Evolutionary conservation across 2,329 filamentous ascomycete genomes (phyloP), one percentile per base, ranked within the genome.

Genomic region (Colletotrichum spinosum): DNA sequence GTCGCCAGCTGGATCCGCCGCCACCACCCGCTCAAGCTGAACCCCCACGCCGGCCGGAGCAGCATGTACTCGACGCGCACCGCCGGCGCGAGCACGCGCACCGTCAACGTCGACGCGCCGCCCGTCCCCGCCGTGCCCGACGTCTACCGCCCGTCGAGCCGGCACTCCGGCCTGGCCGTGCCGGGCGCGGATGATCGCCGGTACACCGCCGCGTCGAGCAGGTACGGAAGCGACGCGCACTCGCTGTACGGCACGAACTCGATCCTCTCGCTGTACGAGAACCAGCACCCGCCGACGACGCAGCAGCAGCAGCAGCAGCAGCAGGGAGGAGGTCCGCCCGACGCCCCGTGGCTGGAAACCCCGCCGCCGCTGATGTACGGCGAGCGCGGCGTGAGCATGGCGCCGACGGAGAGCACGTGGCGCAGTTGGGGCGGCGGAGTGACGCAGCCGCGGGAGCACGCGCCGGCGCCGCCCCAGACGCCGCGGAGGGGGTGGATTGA

Each of bases 1-100:
- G 67, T 72, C 51, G 70, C 70, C n/a, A 72, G 70, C 67, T 72
- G 70, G 70, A 64, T 72, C 34, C 58, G 70, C 9, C 68, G 69
- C n/a, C 69, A 72, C 62, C 70, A 72, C 45, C 70, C 70, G 37
- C 67, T 72, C 37, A 66, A 69, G 39, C 52, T 72, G 34, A 72
- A 72, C 51, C 68, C 70, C 2, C 15, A 69, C 46, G 55, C 51
- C 42, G 60, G 55, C 37, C 61, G 65, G 2, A 57, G 46, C 48
- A 67, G 65, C 44, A 44, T 67, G 37, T 67, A 67, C 35, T 67
- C 65, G 4, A 58, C 56, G 34, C 52, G 51, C 33, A 55, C 50
- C 17, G 37, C 39, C 33, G 52, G 45, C 37, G 51, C 48, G 1
- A 55, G 53, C 46, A 45, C 50, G 4, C 38, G 38, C 33, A 15